These are phyloP conservation scores for Isochrysis galbana DNA, from an alignment of 78 protist genomes.

Conservation along the genomic window DNA sequence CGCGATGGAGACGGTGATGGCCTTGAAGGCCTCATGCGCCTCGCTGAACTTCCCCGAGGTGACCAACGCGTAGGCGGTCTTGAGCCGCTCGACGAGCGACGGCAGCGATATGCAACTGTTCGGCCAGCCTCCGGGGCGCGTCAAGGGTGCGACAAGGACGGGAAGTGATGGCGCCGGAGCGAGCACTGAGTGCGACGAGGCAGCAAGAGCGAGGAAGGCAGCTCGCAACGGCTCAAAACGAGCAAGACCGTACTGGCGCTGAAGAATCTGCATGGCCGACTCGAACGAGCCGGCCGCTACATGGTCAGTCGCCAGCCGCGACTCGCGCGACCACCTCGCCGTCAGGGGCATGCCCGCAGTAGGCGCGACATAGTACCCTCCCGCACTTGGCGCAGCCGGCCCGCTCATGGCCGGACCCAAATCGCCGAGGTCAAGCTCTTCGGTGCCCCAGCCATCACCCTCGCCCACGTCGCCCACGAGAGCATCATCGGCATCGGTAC, in stretches of 20 bases:
- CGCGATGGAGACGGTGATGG: background rate
- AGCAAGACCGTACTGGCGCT: constrained; percentile 82
- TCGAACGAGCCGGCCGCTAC: constrained; percentile 91
- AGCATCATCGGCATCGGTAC: background rate
- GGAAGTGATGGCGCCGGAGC: background rate
- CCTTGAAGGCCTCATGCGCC: constrained; percentile 61
- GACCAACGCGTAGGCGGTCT: constrained; percentile 14
- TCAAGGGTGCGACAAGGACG: background rate
- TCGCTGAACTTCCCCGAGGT: constrained; percentile 83
- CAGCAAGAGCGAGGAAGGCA: constrained; percentile 53
- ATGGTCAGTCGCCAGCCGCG: constrained; percentile 69
- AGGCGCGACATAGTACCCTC: constrained; percentile 32
- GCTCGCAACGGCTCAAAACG: constrained; percentile 83
- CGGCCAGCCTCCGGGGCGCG: constrained; percentile 29
- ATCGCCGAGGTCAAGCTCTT: constrained; percentile 27
- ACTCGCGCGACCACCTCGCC: constrained; percentile 30
- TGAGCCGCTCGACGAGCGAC: constrained; percentile 22
- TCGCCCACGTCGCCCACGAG: background rate
- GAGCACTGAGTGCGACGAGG: constrained; percentile 28
- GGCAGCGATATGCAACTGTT: background rate
- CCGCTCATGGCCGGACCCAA: background rate
- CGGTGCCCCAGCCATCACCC: background rate
- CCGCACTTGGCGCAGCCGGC: background rate
- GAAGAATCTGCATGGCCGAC: constrained; percentile 76
- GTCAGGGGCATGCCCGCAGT: constrained; percentile 17